A percentile compares a stretch with the other conserved stretches of the same genome.
These are phyloP conservation scores for Taiozyma sp. DNA, from an alignment of 1,139 yeast genomes.

Conservation along the genomic window DNA sequence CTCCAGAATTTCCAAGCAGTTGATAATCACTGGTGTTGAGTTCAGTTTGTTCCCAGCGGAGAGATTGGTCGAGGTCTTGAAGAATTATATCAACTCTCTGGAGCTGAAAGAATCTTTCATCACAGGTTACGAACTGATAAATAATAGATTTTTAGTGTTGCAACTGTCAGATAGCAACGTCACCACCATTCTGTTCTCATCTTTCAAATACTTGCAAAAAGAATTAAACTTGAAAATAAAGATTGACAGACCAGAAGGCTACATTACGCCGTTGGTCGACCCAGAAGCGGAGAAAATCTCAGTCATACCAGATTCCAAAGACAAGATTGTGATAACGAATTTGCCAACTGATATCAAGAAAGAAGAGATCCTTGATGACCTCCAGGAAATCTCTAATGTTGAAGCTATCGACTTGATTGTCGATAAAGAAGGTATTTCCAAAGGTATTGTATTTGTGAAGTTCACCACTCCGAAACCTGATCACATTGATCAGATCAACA, in stretches of 20 bases:
- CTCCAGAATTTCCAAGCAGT: constrained; percentile 46
- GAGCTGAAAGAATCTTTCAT: constrained; percentile 22
- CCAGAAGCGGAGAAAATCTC: constrained; percentile 2
- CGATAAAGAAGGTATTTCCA: constrained; percentile 33
- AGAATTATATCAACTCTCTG: constrained; percentile 34
- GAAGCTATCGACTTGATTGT: constrained; percentile 28
- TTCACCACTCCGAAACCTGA: constrained; percentile 21
- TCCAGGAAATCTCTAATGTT: constrained; percentile 26
- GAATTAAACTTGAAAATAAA: constrained; percentile 34
- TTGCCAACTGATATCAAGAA: constrained; percentile 36
- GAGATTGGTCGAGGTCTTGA: constrained; percentile 40
- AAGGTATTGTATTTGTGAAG: constrained; percentile 42
- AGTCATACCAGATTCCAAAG: constrained; percentile 26
- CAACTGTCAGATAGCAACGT: constrained; percentile 50
- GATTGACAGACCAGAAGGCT: constrained; percentile 58
- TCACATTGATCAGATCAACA: constrained; percentile 21
- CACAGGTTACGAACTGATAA: constrained; percentile 20
- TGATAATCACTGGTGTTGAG: constrained; percentile 44
- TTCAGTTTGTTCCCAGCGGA: constrained; percentile 34
- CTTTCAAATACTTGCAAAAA: constrained; percentile 32
- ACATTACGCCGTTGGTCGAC: constrained; percentile 35
- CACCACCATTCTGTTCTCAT: constrained; percentile 55
- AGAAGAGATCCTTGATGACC: constrained; percentile 32
- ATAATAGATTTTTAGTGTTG: constrained; percentile 39
- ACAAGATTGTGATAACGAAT: constrained; percentile 35